phyloP scores from a whole-genome alignment of 768 basidiomycete species.

The Amanita pseudoporphyria region DNA sequence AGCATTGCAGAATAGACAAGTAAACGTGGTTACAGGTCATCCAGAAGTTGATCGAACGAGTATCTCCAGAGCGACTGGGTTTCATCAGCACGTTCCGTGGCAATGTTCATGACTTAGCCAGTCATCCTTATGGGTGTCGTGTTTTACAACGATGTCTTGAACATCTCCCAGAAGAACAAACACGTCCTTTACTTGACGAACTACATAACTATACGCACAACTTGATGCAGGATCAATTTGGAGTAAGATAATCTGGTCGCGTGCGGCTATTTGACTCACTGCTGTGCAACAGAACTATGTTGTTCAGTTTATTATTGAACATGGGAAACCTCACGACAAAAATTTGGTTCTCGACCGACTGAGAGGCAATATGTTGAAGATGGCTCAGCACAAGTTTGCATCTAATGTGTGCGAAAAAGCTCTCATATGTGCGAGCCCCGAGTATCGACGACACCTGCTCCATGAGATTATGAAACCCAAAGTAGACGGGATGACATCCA shows the following conservation, averaged over 20 bases:
- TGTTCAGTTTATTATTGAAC: conserved; percentile 85
- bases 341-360: conserved; percentile 57
- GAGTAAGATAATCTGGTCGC: conserved; percentile 39
- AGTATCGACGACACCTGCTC: conserved; percentile 60
- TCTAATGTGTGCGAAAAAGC: conserved; percentile 97
- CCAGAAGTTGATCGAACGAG: conserved; percentile 80
- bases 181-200: conserved; percentile 71
- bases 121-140: conserved; percentile 89
- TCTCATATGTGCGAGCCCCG: conserved; percentile 51
- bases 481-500: conserved; percentile 58
- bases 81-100: conserved; percentile 73
- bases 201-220: conserved; percentile 59
- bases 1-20: conserved; percentile 1
- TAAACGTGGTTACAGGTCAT: conserved; percentile 45
- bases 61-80: conserved; percentile 63
- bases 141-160: conserved; percentile 92
- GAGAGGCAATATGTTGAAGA: conserved; percentile 65
- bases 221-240: conserved; percentile 88
- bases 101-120: conserved; percentile 71
- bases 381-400: conserved; percentile 87
- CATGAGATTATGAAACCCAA: conserved; percentile 70
- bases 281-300: conserved; percentile 69
- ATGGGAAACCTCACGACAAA: conserved; percentile 64
- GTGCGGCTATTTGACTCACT: conserved; percentile 2
- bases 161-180: conserved; percentile 61